phyloP scores from a whole-genome alignment of 2,329 filamentous ascomycete genomes.

The Scedosporium dehoogii region DNA sequence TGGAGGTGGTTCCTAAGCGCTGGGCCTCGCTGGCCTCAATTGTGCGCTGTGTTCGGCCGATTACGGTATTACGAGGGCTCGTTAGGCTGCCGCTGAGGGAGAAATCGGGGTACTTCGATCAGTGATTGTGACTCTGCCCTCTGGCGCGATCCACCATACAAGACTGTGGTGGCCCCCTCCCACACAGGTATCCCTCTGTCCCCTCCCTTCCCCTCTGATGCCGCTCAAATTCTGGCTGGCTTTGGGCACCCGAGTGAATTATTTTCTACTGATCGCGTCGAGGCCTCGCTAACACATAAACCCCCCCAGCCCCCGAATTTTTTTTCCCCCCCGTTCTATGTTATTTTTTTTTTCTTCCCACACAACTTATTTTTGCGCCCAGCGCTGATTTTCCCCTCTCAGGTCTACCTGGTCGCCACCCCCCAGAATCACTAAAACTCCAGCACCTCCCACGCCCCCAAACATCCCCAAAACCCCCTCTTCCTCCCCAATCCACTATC shows the following conservation, averaged over 20 bases:
- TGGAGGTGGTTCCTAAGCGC: too few species aligned
- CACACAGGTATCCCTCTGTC: background rate
- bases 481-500: constrained; percentile 2
- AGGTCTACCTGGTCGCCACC: constrained; percentile 4
- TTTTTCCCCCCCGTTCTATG: constrained; percentile 4
- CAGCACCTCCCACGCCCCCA: constrained; percentile 6
- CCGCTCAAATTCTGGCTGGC: constrained; percentile 4
- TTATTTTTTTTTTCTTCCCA: constrained; percentile 6
- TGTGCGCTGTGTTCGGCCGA: background rate
- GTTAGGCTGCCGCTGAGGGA: background rate
- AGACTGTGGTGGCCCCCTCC: background rate
- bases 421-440: constrained; percentile 8
- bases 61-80: background rate
- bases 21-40: too few species aligned
- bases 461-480: background rate
- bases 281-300: background rate
- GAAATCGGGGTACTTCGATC: background rate
- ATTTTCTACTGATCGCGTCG: constrained; percentile 7
- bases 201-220: constrained; percentile 7
- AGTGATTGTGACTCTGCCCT: background rate
- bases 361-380: constrained; percentile 11
- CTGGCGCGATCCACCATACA: background rate
- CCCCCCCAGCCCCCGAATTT: constrained; percentile 14
- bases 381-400: constrained; percentile 14
- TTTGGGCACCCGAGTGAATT: constrained; percentile 1